Percentiles rank a stretch among this genome's conserved stretches.
Conservation (phyloP, 768 basidiomycete species). For the Tylopilus plumbeoviolaceoides region DNA sequence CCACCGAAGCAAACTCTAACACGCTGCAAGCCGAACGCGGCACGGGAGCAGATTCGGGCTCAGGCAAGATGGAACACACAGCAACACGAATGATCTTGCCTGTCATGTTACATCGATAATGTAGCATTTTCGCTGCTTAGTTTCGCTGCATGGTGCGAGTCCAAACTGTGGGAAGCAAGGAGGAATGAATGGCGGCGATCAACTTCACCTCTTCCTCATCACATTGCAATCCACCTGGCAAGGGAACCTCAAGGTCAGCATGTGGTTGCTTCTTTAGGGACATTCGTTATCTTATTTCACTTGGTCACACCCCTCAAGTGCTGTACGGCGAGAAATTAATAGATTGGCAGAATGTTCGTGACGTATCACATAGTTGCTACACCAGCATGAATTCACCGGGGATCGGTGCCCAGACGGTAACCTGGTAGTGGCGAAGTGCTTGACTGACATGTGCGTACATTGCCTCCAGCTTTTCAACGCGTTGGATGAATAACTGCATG, state of each 20-base stretch:
- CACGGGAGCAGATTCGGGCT: not conserved
- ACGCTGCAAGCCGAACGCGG: no score
- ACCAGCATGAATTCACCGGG: not conserved
- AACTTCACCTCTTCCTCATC: not conserved
- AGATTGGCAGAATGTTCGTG: no score
- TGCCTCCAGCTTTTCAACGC: constrained; percentile 11
- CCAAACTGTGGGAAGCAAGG: not conserved
- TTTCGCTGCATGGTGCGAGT: not conserved
- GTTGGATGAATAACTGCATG: constrained; percentile 11
- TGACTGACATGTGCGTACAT: constrained; percentile 19
- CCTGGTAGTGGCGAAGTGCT: constrained; percentile 20
- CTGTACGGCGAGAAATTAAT: no score
- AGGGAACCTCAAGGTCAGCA: not conserved
- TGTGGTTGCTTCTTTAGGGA: no score
- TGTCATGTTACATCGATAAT: no score
- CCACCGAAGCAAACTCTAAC: not conserved
- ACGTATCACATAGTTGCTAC: no score
- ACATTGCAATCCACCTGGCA: not conserved
- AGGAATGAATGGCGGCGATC: not conserved
- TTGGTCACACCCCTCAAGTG: no score
- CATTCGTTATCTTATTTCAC: no score
- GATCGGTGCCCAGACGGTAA: constrained; percentile 6
- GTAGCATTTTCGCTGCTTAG: not conserved
- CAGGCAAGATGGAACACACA: not conserved
- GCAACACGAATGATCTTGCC: no score